Percentiles rank a stretch among this genome's conserved stretches.
phyloP scores from a whole-genome alignment of 2,329 filamentous ascomycete species.

The Aureobasidium sp. region DNA sequence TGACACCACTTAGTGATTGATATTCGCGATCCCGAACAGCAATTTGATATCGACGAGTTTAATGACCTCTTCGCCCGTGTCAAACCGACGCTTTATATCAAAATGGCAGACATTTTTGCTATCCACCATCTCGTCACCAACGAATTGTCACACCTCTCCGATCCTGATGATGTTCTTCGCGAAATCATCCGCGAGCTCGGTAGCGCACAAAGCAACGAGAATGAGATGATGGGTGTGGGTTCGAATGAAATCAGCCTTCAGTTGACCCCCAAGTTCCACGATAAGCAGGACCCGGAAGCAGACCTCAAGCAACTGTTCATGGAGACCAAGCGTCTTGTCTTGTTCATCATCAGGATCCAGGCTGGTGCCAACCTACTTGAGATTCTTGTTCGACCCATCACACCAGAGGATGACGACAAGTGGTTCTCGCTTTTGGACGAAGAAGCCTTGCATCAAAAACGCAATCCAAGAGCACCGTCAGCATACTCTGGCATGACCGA shows the following conservation, averaged over 20 bases:
- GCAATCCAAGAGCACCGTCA: slow-evolving; percentile 14
- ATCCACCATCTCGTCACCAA: slow-evolving; percentile 82
- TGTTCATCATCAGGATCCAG: slow-evolving; percentile 97
- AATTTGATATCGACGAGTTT: slow-evolving; percentile 98
- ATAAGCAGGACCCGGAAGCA: slow-evolving; percentile 86
- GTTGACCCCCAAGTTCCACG: slow-evolving; percentile 80
- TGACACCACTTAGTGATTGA: slow-evolving; percentile 54
- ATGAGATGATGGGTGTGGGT: slow-evolving; percentile 78
- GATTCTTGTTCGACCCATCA: slow-evolving; percentile 86
- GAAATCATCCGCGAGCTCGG: slow-evolving; percentile 92
- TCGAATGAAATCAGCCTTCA: slow-evolving; percentile 87
- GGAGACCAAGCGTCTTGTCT: slow-evolving; percentile 93
- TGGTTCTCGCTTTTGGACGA: slow-evolving; percentile 78
- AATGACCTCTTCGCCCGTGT: slow-evolving; percentile 95
- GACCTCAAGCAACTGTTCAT: slow-evolving; percentile 90
- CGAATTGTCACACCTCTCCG: slow-evolving; percentile 71
- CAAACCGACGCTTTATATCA: slow-evolving; percentile 98
- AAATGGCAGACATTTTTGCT: slow-evolving; percentile 94
- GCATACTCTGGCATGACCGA: slow-evolving; percentile 19
- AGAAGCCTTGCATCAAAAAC: slow-evolving; percentile 59
- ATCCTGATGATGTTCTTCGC: slow-evolving; percentile 78
- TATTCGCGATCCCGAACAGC: slow-evolving; percentile 77
- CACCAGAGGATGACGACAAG: slow-evolving; percentile 77
- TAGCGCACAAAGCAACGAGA: slow-evolving; percentile 93
- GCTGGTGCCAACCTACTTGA: slow-evolving; percentile 88